Base-by-base conservation (phyloP, 1,139 yeast genomes). In the Magnusiomyces tetraspermus region DNA sequence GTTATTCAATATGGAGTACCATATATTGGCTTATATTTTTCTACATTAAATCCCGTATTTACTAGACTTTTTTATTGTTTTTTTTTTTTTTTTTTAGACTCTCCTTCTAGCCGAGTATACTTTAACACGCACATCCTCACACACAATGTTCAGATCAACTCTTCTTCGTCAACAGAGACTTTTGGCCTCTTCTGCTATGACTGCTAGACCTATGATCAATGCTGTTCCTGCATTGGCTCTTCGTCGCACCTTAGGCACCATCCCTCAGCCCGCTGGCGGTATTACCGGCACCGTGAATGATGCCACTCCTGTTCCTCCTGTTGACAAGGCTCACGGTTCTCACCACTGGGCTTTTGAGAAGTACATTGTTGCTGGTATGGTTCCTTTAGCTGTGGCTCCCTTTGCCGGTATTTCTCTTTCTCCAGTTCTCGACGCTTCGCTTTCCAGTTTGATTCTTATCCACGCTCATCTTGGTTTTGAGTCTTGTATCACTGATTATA, bases 321-420 rank as follows among this genome's bases (percentile, higher is more conserved):
- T 83, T 1, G 75, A 78, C 64, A 73, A 75, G 62, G 69, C 76
- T 59, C 90, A 86, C 63, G 97, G 97, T 31, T 82, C 95, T 3
- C 82, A 79, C 67, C 97, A 89, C 73, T 89, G 96, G 96, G 73
- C 88, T 15, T 80, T 83, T 63, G 97, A 90, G 68, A 78, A 89
- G 61, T 63, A 79, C 5, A 73, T 85, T 15, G 77, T 90, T 8
- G 68, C 82, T 23, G 78, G 84, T 1, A 69, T 89, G 65, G 76
- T 86, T n/a, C 97, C 97, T 24, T 72, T 90, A 58, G 71, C 81
- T 5, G 71, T 82, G 54, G 72, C 84, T 2, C 96, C 97, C 6
- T 79, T 89, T 58, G 77, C 83, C 33, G 82, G 85, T 17, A 78
- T 82, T 11, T 72, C 76, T 21, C 72, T 82, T 51, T 65, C 74